Percentiles rank a stretch among this genome's conserved stretches.
phyloP scores from a whole-genome alignment of 306 rosid genomes.

The Casuarina equisetifolia region DNA sequence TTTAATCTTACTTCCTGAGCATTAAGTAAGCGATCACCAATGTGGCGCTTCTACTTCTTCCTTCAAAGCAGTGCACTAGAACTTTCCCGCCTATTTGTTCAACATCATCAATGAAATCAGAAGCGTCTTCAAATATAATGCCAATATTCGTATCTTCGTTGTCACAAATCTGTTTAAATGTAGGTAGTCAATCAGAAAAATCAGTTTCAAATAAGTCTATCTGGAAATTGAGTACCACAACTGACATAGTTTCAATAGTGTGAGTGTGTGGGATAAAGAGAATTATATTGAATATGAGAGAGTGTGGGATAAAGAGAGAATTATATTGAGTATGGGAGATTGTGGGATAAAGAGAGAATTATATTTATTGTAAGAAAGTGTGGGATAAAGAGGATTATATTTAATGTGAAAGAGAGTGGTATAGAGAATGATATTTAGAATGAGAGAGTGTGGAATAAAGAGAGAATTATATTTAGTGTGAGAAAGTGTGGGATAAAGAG shows the following conservation, averaged over 20 bases:
- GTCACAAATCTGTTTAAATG: conserved; percentile 63
- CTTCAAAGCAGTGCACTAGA: conserved; percentile 96
- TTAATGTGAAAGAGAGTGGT: too few relatives aligned
- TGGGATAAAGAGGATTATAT: too few relatives aligned
- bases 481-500: too few relatives aligned
- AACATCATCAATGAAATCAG: conserved; percentile 61
- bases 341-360: too few relatives aligned
- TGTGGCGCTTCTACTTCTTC: conserved; percentile 92
- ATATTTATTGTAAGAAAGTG: too few relatives aligned
- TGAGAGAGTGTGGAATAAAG: too few relatives aligned
- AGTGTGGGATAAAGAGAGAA: too few relatives aligned
- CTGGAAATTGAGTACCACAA: neutral
- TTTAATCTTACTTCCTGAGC: conserved; percentile 80
- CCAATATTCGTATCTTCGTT: conserved; percentile 69
- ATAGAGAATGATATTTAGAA: too few relatives aligned
- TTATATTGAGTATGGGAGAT: too few relatives aligned
- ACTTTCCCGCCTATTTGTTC: conserved; percentile 72
- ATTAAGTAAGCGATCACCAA: conserved; percentile 89
- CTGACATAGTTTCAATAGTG: neutral
- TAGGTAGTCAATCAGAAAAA: conserved; percentile 9
- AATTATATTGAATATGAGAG: too few relatives aligned
- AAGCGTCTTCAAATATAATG: conserved; percentile 81
- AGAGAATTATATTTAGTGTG: too few relatives aligned
- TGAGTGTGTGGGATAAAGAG: too few relatives aligned
- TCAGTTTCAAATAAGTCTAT: conserved; percentile 13